phyloP scores from a whole-genome alignment of 179 eudicot species.

The Pouteria campechiana region DNA sequence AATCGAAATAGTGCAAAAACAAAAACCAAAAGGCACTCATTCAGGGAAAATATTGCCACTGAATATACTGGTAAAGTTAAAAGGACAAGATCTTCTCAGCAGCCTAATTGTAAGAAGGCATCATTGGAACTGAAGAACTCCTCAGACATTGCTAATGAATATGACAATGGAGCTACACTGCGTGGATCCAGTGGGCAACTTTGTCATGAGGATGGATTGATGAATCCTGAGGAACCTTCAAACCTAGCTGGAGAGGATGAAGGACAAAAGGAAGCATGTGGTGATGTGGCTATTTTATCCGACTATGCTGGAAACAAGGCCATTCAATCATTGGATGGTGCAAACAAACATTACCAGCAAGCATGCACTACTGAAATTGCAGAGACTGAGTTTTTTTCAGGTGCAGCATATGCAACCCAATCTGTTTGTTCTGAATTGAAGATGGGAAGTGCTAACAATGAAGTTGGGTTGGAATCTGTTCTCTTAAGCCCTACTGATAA shows the following conservation, averaged over 20 bases:
- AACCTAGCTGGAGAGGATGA: no score
- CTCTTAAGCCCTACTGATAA: constrained; percentile 9
- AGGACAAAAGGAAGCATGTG: no score
- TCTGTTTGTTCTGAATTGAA: constrained; percentile 8
- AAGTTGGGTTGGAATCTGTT: constrained; percentile 13
- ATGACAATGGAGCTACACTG: constrained; percentile 5
- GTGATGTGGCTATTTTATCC: no score
- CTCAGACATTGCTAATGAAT: constrained; percentile 8
- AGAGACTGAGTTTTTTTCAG: constrained; percentile 9
- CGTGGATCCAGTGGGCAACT: constrained; percentile 10
- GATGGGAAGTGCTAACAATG: constrained; percentile 9
- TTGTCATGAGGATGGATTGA: no score
- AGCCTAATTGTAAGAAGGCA: constrained; percentile 1
- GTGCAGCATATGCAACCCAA: constrained; percentile 4
- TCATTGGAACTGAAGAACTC: constrained; percentile 6
- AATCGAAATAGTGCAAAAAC: constrained; percentile 56
- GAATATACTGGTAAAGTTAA: constrained; percentile 12
- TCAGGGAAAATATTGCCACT: constrained; percentile 14
- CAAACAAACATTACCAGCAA: no score
- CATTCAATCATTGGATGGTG: no score
- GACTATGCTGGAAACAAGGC: no score
- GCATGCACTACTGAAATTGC: constrained; percentile 1
- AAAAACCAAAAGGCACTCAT: constrained; percentile 25
- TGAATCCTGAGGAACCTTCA: no score
- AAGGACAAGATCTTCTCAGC: constrained; percentile 5